Conservation (phyloP, 1,284 basidiomycete genomes). For the Mrakiaceae sp. region DNA sequence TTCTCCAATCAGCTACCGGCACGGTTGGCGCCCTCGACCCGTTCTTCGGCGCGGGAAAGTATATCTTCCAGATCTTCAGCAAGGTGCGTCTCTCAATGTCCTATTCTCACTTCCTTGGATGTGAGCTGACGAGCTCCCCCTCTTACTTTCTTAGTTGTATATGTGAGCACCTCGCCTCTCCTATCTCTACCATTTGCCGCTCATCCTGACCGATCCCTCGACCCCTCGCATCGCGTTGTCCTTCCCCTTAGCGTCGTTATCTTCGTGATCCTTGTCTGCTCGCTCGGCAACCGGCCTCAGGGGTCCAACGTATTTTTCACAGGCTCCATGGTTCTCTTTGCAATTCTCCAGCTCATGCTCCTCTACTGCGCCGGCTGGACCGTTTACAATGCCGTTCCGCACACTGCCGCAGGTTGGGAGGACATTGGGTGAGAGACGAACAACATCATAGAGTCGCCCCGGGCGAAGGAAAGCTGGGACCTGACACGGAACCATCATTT, state of each 20-base stretch:
- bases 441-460: constrained; percentile 51
- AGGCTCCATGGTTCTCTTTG: constrained; percentile 44
- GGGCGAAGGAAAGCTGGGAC: constrained; percentile 29
- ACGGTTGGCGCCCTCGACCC: constrained; percentile 47
- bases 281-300: constrained; percentile 76
- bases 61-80: constrained; percentile 69
- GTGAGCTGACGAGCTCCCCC: too few species aligned
- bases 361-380: constrained; percentile 82
- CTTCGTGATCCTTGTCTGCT: constrained; percentile 64
- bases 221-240: background rate
- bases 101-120: too few species aligned
- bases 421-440: constrained; percentile 38
- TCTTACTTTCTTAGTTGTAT: too few species aligned
- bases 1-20: constrained; percentile 63
- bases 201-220: background rate
- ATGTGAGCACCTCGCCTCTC: constrained; percentile 45
- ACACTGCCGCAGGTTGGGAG: constrained; percentile 59
- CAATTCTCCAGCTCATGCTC: constrained; percentile 29
- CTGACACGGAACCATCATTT: too few species aligned
- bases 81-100: constrained; percentile 38
- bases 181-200: constrained; percentile 18
- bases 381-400: constrained; percentile 70
- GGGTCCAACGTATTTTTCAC: constrained; percentile 70
- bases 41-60: constrained; percentile 61
- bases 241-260: constrained; percentile 37